Base-by-base conservation (phyloP, 2,329 filamentous ascomycete genomes). In the Mycosphaerella sp. region DNA sequence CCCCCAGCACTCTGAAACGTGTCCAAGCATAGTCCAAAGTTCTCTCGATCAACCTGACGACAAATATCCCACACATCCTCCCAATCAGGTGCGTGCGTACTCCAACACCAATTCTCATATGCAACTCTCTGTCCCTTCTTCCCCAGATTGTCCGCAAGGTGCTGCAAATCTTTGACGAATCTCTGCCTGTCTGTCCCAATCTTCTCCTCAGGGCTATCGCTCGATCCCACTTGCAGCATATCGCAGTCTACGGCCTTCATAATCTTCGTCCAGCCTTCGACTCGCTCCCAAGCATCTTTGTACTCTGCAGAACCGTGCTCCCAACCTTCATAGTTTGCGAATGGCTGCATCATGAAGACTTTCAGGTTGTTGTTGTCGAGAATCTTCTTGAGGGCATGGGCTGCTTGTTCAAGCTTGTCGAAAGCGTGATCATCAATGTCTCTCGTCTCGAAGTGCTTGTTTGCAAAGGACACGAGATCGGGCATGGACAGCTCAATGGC, bases 31-130 rank as follows among this genome's bases (percentile, higher is more conserved):
- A 90, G 71, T 0, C 86, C 86, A 9, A 89, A 73, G 54, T 90
- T 89, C 0, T 75, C 72, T 2, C 81, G 69, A 57, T 86, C 70
- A 2, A 82, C 83, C 40, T 73, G 73, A 55, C 77, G 63, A 3
- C 87, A 82, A 10, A 89, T 82, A 2, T 79, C 70, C 84, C 84
- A 89, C 0, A 83, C 82, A 43, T 82, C 75, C 56, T 77, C 78
- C 86, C 86, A 91, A 1, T 71, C 75, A 0, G 82, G 78, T 0
- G 85, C 83, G 43, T 81, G 78, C 0, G 85, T 87, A 0, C 82
- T 82, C 86, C 86, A 90, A 68, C 85, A 88, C 85, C 85, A 89
- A 63, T 89, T 89, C 69, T 90, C 86, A 59, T 89, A 90, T 0
- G 85, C 85, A 14, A 90, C 70, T 6, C 78, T 75, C 64, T 81